phyloP scores from a whole-genome alignment of 2,329 filamentous ascomycete genomes.

The Drechslerella coelobrocha region DNA sequence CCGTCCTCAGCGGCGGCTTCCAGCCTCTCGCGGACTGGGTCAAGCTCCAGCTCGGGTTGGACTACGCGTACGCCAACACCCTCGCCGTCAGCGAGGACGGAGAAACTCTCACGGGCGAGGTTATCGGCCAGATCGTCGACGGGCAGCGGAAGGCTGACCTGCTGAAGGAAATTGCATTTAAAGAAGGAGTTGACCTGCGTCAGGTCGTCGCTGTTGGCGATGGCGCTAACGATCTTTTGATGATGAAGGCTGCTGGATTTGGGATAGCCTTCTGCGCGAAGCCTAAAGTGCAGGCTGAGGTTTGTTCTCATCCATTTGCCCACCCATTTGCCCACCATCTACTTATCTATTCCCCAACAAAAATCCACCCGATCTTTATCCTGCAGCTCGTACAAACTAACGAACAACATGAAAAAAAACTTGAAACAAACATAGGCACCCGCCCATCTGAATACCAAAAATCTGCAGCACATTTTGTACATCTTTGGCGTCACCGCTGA shows the following conservation, averaged over 20 bases:
- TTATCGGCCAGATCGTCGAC: slow-evolving; percentile 75
- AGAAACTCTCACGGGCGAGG: slow-evolving; percentile 72
- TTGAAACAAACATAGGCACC: slow-evolving; percentile 65
- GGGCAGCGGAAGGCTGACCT: slow-evolving; percentile 76
- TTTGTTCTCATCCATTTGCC: not conserved
- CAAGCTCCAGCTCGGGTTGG: slow-evolving; percentile 77
- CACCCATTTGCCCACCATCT: not conserved
- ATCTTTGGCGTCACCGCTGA: slow-evolving; percentile 74
- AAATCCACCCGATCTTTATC: not conserved
- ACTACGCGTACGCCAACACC: slow-evolving; percentile 88
- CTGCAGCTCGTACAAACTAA: not conserved
- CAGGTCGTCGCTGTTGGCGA: slow-evolving; percentile 79
- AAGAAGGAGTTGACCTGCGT: slow-evolving; percentile 70
- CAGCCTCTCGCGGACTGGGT: slow-evolving; percentile 87
- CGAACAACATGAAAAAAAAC: not conserved
- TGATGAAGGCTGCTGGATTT: slow-evolving; percentile 77
- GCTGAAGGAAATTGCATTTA: slow-evolving; percentile 72
- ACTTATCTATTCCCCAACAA: not conserved
- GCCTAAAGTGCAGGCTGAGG: slow-evolving; percentile 76
- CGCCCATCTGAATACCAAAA: slow-evolving; percentile 73
- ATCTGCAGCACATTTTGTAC: slow-evolving; percentile 74
- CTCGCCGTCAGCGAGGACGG: slow-evolving; percentile 67
- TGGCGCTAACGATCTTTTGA: slow-evolving; percentile 80
- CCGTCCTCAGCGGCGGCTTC: slow-evolving; percentile 91
- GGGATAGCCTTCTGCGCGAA: slow-evolving; percentile 87